phyloP scores from a whole-genome alignment of 2,329 filamentous ascomycete genomes.

The Clathrospora elynae region DNA sequence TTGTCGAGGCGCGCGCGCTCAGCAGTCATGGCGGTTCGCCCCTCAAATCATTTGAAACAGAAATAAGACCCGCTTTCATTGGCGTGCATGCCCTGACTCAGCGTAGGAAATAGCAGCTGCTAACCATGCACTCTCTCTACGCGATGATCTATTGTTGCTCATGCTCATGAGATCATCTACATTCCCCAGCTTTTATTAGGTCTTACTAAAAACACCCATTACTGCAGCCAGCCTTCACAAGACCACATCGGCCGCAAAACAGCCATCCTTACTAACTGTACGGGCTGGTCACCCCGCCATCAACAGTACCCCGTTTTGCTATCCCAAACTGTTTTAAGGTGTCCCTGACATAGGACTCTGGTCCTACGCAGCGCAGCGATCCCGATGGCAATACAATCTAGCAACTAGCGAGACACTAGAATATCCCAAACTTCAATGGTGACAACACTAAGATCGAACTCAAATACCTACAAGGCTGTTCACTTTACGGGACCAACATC shows the following conservation, averaged over 20 bases:
- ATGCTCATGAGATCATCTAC: slow-evolving; percentile 8
- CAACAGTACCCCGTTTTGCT: slow-evolving; percentile 4
- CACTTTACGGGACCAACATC: slow-evolving; percentile 18
- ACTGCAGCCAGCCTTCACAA: slow-evolving; percentile 9
- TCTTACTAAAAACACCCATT: slow-evolving; percentile 19
- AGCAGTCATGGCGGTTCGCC: slow-evolving; percentile 15
- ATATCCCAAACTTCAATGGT: slow-evolving; percentile 2
- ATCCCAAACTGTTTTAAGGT: too few species aligned
- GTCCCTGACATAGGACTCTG: slow-evolving; percentile 5
- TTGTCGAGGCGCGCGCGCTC: slow-evolving; percentile 32
- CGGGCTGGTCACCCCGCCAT: slow-evolving; percentile 9
- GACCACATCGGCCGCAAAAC: slow-evolving; percentile 14
- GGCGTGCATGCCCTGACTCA: slow-evolving; percentile 20
- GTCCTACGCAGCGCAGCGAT: too few species aligned
- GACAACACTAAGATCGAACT: neutral
- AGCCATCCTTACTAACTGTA: slow-evolving; percentile 10
- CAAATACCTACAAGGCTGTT: slow-evolving; percentile 8
- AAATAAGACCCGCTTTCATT: slow-evolving; percentile 15
- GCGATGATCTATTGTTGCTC: neutral
- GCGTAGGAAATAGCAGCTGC: slow-evolving; percentile 7
- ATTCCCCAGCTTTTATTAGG: slow-evolving; percentile 8
- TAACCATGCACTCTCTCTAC: slow-evolving; percentile 12
- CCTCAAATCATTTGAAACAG: slow-evolving; percentile 21
- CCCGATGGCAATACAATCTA: slow-evolving; percentile 8
- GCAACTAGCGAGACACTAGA: slow-evolving; percentile 5